phyloP scores from a whole-genome alignment of 441 rosid genomes.

The Theobroma grandiflorum region DNA sequence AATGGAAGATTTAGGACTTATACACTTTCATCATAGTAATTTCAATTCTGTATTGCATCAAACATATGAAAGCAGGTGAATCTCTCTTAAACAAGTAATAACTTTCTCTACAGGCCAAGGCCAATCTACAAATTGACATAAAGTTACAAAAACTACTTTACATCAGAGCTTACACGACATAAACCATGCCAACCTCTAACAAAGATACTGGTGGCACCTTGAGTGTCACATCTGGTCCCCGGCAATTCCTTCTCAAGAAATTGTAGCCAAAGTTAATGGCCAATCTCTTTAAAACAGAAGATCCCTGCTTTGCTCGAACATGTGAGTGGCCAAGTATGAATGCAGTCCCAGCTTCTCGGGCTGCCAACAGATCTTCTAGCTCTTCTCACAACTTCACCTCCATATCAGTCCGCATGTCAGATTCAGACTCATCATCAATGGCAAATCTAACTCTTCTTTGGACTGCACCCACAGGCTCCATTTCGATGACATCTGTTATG shows the following conservation, averaged over 20 bases:
- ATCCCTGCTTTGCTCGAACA: constrained; percentile 89
- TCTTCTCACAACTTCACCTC: constrained; percentile 59
- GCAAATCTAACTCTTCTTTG: constrained; percentile 81
- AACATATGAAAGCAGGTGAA: constrained; percentile 3
- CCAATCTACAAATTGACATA: constrained; percentile 10
- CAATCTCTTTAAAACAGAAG: constrained; percentile 79
- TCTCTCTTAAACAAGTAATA: not conserved
- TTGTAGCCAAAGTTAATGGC: constrained; percentile 88
- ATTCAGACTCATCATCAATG: constrained; percentile 54
- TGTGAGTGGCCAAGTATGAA: constrained; percentile 96
- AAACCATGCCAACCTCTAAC: constrained; percentile 98
- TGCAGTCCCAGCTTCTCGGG: constrained; percentile 86
- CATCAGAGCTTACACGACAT: constrained; percentile 60
- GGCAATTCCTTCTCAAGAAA: constrained; percentile 87
- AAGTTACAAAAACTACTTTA: constrained; percentile 23
- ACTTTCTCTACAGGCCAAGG: not conserved
- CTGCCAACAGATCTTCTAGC: constrained; percentile 69
- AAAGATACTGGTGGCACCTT: constrained; percentile 94
- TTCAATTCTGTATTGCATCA: constrained; percentile 14
- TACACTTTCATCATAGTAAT: not conserved
- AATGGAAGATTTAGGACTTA: not conserved
- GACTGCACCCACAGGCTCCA: constrained; percentile 48
- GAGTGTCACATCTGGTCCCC: constrained; percentile 95
- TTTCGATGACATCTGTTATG: constrained; percentile 70
- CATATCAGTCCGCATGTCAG: constrained; percentile 32